Conservation (phyloP, 257 asterid genomes). For the Capsicum baccatum region DNA sequence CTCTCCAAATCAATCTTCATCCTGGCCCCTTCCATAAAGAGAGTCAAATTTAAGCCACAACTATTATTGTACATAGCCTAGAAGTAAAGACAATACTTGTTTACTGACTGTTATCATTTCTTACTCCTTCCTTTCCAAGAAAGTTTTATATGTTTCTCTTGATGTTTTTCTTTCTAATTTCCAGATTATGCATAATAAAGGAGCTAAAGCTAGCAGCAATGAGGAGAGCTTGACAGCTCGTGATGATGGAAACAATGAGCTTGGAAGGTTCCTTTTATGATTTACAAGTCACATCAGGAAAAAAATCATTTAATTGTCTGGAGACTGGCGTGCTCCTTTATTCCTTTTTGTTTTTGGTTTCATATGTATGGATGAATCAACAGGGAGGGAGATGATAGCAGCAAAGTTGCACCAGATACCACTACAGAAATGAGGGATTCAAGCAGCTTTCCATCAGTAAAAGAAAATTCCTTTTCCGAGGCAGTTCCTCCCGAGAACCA, state of each 20-base stretch:
- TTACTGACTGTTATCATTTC: neutral
- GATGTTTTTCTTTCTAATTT: constrained; percentile 13
- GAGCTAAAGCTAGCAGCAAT: constrained; percentile 22
- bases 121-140: neutral
- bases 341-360: constrained; percentile 31
- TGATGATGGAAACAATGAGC: constrained; percentile 39
- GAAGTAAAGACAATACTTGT: constrained; percentile 1
- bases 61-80: neutral
- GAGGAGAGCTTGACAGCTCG: constrained; percentile 37
- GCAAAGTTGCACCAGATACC: constrained; percentile 31
- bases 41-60: neutral
- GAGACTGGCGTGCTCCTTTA: neutral
- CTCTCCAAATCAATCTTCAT: neutral
- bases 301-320: neutral
- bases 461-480: constrained; percentile 37
- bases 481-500: constrained; percentile 38
- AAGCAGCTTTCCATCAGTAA: constrained; percentile 24
- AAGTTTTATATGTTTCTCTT: neutral
- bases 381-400: constrained; percentile 38
- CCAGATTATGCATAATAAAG: constrained; percentile 60
- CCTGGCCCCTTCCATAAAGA: neutral
- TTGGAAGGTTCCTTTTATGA: constrained; percentile 32
- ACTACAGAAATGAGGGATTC: constrained; percentile 39
- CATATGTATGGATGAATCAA: constrained; percentile 43
- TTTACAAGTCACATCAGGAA: constrained; percentile 21